Evolutionary conservation across 1,139 yeast genomes (phyloP).

Genomic region (Meyerozyma sp.): DNA sequence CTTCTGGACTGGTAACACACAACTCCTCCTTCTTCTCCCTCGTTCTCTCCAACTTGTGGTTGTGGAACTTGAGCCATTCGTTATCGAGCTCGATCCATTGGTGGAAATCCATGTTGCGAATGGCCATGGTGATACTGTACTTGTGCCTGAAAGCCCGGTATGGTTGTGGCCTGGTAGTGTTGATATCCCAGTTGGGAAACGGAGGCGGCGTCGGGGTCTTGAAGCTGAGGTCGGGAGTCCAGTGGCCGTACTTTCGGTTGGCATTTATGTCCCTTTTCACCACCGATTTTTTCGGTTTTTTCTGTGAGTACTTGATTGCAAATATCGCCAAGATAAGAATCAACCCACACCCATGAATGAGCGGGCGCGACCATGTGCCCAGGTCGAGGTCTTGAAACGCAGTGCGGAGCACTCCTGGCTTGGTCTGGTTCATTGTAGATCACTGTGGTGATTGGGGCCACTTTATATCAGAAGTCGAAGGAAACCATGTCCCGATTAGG

Average conservation of each 20-base stretch:
- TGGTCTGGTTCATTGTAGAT: not conserved
- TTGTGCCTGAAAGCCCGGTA: constrained; percentile 60
- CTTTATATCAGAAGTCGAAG: not conserved
- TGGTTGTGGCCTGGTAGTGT: constrained; percentile 49
- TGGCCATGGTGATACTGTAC: constrained; percentile 59
- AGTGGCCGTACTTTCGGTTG: constrained; percentile 36
- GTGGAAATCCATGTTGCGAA: constrained; percentile 52
- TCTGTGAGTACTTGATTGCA: not conserved
- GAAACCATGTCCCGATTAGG: constrained; percentile 1
- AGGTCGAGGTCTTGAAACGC: not conserved
- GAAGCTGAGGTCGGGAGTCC: constrained; percentile 48
- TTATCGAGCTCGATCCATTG: constrained; percentile 64
- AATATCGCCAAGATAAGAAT: not conserved
- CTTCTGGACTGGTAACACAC: constrained; percentile 48
- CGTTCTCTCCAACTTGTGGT: constrained; percentile 45
- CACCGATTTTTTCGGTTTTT: not conserved
- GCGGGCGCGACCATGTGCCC: not conserved
- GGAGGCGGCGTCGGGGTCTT: constrained; percentile 45
- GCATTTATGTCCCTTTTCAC: constrained; percentile 19
- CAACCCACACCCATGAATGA: not conserved
- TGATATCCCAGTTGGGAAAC: constrained; percentile 45
- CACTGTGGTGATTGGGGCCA: not conserved
- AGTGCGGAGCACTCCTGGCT: not conserved
- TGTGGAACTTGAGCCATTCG: constrained; percentile 54
- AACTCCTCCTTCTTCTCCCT: constrained; percentile 41